Base-by-base conservation (phyloP, 2,329 filamentous ascomycete species). In the Ceratocystis cubensis region DNA sequence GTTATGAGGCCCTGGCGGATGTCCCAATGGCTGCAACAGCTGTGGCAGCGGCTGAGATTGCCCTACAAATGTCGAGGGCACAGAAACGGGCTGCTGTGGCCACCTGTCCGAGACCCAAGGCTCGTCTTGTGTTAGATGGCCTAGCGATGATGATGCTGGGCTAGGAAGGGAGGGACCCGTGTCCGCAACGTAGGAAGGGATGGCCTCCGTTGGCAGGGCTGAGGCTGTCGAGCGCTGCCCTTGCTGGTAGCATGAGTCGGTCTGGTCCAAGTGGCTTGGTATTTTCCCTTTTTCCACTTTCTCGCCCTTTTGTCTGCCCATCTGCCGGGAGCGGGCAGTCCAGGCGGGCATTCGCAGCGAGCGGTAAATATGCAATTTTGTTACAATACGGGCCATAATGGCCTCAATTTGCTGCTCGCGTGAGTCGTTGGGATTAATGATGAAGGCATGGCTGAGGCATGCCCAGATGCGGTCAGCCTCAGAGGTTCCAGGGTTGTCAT, bases 361-460 rank as follows among this genome's bases (percentile, higher is more conserved):
- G 10, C 66, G 53, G 71, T 68, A 68, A 8, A 68, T 59, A 4
- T 57, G 57, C 5, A 68, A 25, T 20, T 68, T 68, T 15, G 56
- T 71, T 0, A 67, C 71, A 20, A 73, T 71, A 46, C 75, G 78
- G 2, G 73, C 76, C 3, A 75, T 72, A 65, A 80, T 78, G 71
- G 76, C 78, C 48, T 76, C 76, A n/a, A 74, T 75, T 61, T 75
- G 77, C 0, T 78, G 78, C 66, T 78, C 80, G 5, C 74, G 74
- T 15, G 73, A 72, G 57, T 75, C 74, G 44, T 78, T 73, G 4
- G 78, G 72, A 41, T 87, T 80, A 33, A 86, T 76, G 63, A 84
- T 81, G 72, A 89, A 91, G 28, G 88, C 84, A 72, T 85, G 91
- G 72, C 91, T 87, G 30, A 90, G 76, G 71, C 85, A 87, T 44